Evolutionary conservation across 208 protist genomes (phyloP).

Genomic region (Leishmania amazonensis): DNA sequence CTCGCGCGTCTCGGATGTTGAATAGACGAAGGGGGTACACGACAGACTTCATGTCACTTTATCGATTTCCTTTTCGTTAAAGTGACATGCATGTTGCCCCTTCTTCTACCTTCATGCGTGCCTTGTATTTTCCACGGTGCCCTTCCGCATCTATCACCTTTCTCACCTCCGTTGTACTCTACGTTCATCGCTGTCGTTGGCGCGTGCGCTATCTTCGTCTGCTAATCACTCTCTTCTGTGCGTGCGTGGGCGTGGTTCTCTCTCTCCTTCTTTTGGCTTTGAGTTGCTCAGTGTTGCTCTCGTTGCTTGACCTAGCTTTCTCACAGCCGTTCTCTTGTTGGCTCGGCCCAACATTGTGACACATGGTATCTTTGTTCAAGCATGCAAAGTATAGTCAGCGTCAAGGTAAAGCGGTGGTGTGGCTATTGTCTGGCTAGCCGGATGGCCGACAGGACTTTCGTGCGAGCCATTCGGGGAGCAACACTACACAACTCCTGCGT

Average conservation of each 20-base stretch:
- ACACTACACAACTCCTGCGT: background rate
- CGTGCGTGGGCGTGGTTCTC: background rate
- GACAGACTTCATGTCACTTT: background rate
- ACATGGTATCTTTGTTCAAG: background rate
- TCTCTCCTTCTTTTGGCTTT: conserved; percentile 2
- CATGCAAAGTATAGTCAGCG: background rate
- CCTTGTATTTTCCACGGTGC: background rate
- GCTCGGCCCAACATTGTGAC: background rate
- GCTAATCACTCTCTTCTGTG: background rate
- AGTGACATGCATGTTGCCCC: background rate
- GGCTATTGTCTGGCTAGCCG: background rate
- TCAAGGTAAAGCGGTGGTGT: background rate
- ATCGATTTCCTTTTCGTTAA: background rate
- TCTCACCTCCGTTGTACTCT: background rate
- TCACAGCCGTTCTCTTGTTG: background rate
- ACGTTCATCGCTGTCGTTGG: background rate
- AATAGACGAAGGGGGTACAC: background rate
- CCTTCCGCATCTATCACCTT: background rate
- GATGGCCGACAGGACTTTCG: background rate
- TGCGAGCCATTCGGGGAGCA: background rate
- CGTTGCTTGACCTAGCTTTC: background rate
- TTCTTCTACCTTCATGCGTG: background rate
- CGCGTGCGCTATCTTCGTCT: background rate
- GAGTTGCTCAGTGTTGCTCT: background rate
- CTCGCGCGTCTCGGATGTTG: background rate